Evolutionary conservation across 2,329 filamentous ascomycete genomes (phyloP).

Genomic region (Penicillium nordicum): DNA sequence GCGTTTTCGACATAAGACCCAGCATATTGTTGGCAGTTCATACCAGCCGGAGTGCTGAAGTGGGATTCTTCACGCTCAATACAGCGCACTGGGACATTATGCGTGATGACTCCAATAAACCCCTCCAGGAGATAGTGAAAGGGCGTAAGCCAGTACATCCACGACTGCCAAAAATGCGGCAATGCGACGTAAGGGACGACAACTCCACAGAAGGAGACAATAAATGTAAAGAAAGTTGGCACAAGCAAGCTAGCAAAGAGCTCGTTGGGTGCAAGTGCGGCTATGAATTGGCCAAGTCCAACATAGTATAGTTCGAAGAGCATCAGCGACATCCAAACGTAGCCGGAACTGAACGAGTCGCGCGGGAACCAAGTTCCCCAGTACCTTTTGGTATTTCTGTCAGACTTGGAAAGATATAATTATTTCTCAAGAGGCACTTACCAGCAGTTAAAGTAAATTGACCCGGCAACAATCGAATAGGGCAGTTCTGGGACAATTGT

Average conservation of each 20-base stretch:
- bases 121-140: conserved; percentile 66
- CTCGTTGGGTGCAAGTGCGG: conserved; percentile 63
- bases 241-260: conserved; percentile 64
- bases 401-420: not conserved
- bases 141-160: conserved; percentile 66
- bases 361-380: conserved; percentile 54
- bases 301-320: conserved; percentile 65
- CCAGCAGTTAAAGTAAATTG: conserved; percentile 64
- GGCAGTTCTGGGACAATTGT: conserved; percentile 68
- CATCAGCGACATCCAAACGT: conserved; percentile 62
- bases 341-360: conserved; percentile 58
- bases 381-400: conserved; percentile 40
- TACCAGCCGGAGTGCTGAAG: conserved; percentile 58
- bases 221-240: conserved; percentile 65
- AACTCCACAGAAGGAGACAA: conserved; percentile 72
- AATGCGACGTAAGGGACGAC: conserved; percentile 64
- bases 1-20: conserved; percentile 50
- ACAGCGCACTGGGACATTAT: conserved; percentile 57
- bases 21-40: conserved; percentile 60
- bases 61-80: conserved; percentile 55
- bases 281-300: conserved; percentile 65
- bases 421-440: conserved; percentile 30
- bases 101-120: conserved; percentile 55
- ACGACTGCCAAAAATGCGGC: conserved; percentile 62
- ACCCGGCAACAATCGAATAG: conserved; percentile 63